Evolutionary conservation across 768 basidiomycete genomes (phyloP), one percentile per base, ranked within the genome.

Genomic region (Leccinellum rugosiceps): DNA sequence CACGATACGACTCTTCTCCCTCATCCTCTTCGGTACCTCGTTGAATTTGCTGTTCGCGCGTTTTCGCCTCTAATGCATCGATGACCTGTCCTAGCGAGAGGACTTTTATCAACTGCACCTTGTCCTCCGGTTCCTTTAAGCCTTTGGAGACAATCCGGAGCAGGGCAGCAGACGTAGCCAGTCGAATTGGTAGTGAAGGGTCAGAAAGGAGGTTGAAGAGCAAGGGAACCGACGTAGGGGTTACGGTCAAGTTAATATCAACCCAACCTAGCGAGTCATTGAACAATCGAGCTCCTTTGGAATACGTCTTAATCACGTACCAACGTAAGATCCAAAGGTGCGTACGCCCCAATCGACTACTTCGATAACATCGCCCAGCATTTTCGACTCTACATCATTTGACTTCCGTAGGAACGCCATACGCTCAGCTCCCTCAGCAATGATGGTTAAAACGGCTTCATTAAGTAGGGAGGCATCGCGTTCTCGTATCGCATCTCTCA

Each of bases 171-270:
- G 87, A 88, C 3, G 95, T 86, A 2, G 94, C 88, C 30, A 94
- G 76, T 30, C 94, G 90, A 64, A 98, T 86, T 3, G 88, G 81
- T 28, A 93, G 72, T 11, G 87, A 86, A 0, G 83, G 74, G 66
- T 94, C 89, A 15, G 87, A 87, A 38, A 98, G 82, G 41, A 97
- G 79, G 35, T 80, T 83, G 70, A 95, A 94, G 45, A 97, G 80
- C 34, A 98, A 76, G 6, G 89, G 86, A 32, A 98, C 84, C 2
- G 95, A 93, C 14, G 82, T 83, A 13, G 90, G 92, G 2, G 95
- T 98, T 58, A 99, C 89, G 13, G 97, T 94, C 60, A 98, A 77
- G 67, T 93, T 94, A 63, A 99, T 95, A 68, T 99, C 97, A 63
- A 98, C 90, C 97, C 97, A 99, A 14, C 94, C 96, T 97, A 28